Evolutionary conservation across 1,139 yeast genomes (phyloP), one percentile per base, ranked within the genome.

Genomic region (Candida sp.): DNA sequence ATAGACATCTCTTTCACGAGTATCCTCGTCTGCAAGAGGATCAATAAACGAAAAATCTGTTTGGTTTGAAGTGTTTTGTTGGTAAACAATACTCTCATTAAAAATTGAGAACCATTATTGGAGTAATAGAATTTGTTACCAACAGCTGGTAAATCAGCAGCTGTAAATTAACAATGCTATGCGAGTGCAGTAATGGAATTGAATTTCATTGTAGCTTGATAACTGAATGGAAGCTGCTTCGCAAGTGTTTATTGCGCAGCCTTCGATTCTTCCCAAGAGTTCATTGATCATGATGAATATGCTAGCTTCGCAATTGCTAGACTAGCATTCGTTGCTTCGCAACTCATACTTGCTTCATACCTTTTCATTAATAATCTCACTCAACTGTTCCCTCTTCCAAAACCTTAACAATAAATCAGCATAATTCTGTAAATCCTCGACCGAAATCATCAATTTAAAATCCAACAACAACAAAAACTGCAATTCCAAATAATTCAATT

Each of bases 341-440:
- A n/a, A n/a, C n/a, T n/a, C n/a, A n/a, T n/a, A n/a, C n/a, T n/a
- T n/a, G n/a, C n/a, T n/a, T n/a, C n/a, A n/a, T n/a, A n/a, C n/a
- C n/a, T n/a, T n/a, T n/a, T n/a, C 9, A 36, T 49, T 49, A 3
- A 61, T 66, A 36, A 72, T 53, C 51, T 72, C 75, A 47, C 61
- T 66, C 34, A 72, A 53, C 53, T 73, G 77, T 61, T 84, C 88
- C 46, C 89, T 67, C 60, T 79, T 80, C 96, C 97, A 89, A 63
- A 89, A 91, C 59, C 87, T 79, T 54, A 87, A 72, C 52, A 93
- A 70, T 47, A 91, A 73, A 64, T 90, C 96, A 11, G 96, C 97
- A 61, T 93, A 93, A 52, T 87, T 77, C 58, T 91, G 96, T 55
- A 93, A 72, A 62, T 93, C 99, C 60, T 91, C 97, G 21, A 87